Base-by-base conservation (phyloP, 805 yeast species). In the Candida arabinofermentans region DNA sequence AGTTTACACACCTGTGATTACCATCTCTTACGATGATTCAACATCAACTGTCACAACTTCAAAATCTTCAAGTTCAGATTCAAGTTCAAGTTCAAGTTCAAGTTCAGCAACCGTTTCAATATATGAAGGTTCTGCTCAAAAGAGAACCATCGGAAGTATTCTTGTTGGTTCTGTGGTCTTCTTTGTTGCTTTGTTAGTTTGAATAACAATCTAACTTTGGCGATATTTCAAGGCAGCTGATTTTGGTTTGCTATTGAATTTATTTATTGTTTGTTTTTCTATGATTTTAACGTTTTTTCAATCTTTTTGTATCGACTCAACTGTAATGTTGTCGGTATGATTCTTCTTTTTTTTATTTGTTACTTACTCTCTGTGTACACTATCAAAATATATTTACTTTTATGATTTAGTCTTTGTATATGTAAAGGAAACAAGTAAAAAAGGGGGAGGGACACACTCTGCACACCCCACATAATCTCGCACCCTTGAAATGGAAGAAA, bases 91-190 rank as follows among this genome's bases (percentile, higher is more conserved):
- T n/a, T n/a, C n/a, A n/a, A n/a, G n/a, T 10, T 44, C 32, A 29
- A 29, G 17, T 10, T 41, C 42, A 13, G 35, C 51, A 29, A 40
- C 48, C 24, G 44, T 55, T 30, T 43, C 57, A 22, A 50, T 24
- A 13, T 23, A 13, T 17, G 33, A 18, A 13, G 36, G 18, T 31
- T 46, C 29, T 30, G 45, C 44, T 17, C 32, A 24, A 8, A 24
- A 8, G 13, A 24, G 37, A 2, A 35, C 46, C 10, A 13, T 44
- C 21, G 43, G 46, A 8, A 49, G 51, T 23, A 39, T 41, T 16
- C 24, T 37, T 4, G 31, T 31, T 22, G 46, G 44, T 22, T 44
- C 36, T 29, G 8, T 42, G 9, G 34, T 46, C 13, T 19, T 47
- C 19, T 12, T 39, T 9, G 41, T 40, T 40, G 46, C 49, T 38